These are phyloP conservation scores for Saccharomyces hybrid DNA, from an alignment of 1,139 yeast species.

Conservation along the genomic window DNA sequence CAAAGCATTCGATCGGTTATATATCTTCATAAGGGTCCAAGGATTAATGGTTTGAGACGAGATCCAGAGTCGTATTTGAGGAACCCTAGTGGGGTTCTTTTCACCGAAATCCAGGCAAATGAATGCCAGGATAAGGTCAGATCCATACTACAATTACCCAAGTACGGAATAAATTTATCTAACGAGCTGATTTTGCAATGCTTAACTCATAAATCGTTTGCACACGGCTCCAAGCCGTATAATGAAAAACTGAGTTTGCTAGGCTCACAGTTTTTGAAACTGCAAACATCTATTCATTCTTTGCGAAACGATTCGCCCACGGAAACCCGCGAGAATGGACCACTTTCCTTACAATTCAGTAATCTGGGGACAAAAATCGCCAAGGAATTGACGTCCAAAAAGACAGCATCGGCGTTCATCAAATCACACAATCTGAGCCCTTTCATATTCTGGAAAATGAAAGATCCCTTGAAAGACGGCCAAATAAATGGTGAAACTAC, in stretches of 20 bases:
- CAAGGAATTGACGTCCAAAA: constrained; percentile 44
- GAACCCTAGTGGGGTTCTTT: constrained; percentile 50
- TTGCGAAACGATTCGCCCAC: constrained; percentile 8
- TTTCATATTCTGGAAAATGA: constrained; percentile 66
- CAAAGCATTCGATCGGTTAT: background rate
- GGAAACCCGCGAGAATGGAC: constrained; percentile 33
- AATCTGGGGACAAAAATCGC: constrained; percentile 51
- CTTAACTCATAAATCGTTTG: constrained; percentile 87
- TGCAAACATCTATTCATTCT: constrained; percentile 49
- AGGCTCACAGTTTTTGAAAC: constrained; percentile 65
- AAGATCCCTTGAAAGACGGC: constrained; percentile 47
- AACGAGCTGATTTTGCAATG: constrained; percentile 55
- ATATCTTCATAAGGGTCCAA: constrained; percentile 46
- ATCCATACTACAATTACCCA: constrained; percentile 31
- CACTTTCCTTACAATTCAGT: constrained; percentile 45
- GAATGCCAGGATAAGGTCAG: constrained; percentile 31
- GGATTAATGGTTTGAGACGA: constrained; percentile 67
- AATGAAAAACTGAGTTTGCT: constrained; percentile 74
- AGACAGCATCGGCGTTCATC: constrained; percentile 47
- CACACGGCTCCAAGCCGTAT: constrained; percentile 84
- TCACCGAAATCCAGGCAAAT: constrained; percentile 48
- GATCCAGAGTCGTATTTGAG: constrained; percentile 59
- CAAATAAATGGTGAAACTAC: constrained; percentile 45
- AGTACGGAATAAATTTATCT: constrained; percentile 20
- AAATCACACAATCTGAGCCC: constrained; percentile 41